Percentiles rank a stretch among this genome's conserved stretches.
phyloP scores from a whole-genome alignment of 371 early-diverging fungal genomes.

The Paraphysoderma sedebokerense region DNA sequence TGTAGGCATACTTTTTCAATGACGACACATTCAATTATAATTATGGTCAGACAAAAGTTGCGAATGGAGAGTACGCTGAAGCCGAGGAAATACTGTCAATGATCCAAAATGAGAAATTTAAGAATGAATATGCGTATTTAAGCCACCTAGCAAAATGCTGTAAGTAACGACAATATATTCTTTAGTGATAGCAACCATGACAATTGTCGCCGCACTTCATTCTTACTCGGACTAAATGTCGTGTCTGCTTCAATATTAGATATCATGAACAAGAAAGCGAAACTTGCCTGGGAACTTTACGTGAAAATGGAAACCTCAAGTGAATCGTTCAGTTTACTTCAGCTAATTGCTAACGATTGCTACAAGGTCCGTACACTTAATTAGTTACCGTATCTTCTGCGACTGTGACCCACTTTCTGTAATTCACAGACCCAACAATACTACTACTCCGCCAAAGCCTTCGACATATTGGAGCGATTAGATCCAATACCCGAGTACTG shows the following conservation, averaged over 20 bases:
- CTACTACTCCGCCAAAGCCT: constrained; percentile 28
- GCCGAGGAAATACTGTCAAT: constrained; percentile 25
- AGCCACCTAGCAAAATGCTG: constrained; percentile 32
- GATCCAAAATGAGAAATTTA: constrained; percentile 27
- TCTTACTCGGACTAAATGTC: background rate
- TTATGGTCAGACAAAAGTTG: constrained; percentile 30
- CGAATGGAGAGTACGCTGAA: constrained; percentile 25
- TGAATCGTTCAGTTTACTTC: constrained; percentile 31
- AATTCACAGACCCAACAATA: constrained; percentile 17
- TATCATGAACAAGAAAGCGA: constrained; percentile 32
- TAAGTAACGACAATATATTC: constrained; percentile 6
- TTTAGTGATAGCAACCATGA: background rate
- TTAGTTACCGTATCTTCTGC: constrained; percentile 2
- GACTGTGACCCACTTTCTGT: background rate
- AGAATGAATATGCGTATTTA: constrained; percentile 26
- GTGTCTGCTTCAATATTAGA: constrained; percentile 7
- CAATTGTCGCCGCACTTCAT: background rate
- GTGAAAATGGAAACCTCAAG: constrained; percentile 35
- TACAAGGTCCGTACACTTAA: constrained; percentile 15
- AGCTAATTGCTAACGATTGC: constrained; percentile 31
- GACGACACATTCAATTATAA: constrained; percentile 38
- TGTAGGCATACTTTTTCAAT: constrained; percentile 31
- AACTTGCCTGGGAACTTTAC: constrained; percentile 33
- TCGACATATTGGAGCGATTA: constrained; percentile 30
- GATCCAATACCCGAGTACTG: constrained; percentile 33